Evolutionary conservation across 176 grass and related monocot genomes (phyloP).

Genomic region (Triticum urartu): DNA sequence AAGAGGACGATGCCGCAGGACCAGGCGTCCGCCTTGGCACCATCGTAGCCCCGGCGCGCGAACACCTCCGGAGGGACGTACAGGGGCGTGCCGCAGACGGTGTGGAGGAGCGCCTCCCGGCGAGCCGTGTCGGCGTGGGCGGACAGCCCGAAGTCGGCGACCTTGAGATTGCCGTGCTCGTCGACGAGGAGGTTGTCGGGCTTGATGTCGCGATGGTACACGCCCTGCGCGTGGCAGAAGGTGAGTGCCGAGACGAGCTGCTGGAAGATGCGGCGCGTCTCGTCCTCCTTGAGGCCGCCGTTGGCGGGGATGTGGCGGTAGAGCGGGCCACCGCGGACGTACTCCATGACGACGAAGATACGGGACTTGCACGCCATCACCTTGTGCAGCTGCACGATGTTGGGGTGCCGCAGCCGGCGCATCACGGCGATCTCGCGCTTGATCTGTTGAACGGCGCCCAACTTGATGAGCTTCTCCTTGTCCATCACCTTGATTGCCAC

Average conservation of each 20-base stretch:
- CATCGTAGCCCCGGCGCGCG: slow-evolving; percentile 44
- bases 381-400: slow-evolving; percentile 60
- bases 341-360: slow-evolving; percentile 80
- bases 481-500: slow-evolving; percentile 65
- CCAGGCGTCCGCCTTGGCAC: slow-evolving; percentile 54
- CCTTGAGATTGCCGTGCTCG: slow-evolving; percentile 61
- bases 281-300: slow-evolving; percentile 39
- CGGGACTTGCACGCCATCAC: slow-evolving; percentile 58
- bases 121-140: slow-evolving; percentile 44
- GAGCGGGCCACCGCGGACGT: slow-evolving; percentile 51
- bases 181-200: slow-evolving; percentile 69
- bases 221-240: slow-evolving; percentile 64
- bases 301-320: slow-evolving; percentile 31
- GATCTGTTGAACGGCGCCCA: slow-evolving; percentile 33
- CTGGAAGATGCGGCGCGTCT: slow-evolving; percentile 56
- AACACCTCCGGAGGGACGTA: slow-evolving; percentile 55
- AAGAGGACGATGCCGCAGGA: slow-evolving; percentile 62
- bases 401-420: slow-evolving; percentile 49
- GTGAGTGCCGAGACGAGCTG: slow-evolving; percentile 53
- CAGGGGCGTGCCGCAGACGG: slow-evolving; percentile 49
- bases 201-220: slow-evolving; percentile 80
- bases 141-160: slow-evolving; percentile 65
- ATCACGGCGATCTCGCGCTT: slow-evolving; percentile 63
- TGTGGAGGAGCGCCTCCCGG: slow-evolving; percentile 50
- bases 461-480: slow-evolving; percentile 51